A percentile compares a stretch with the other conserved stretches of the same genome.
These are phyloP conservation scores for Citrus sinensis DNA, from an alignment of 345 rosid species.

Conservation along the genomic window DNA sequence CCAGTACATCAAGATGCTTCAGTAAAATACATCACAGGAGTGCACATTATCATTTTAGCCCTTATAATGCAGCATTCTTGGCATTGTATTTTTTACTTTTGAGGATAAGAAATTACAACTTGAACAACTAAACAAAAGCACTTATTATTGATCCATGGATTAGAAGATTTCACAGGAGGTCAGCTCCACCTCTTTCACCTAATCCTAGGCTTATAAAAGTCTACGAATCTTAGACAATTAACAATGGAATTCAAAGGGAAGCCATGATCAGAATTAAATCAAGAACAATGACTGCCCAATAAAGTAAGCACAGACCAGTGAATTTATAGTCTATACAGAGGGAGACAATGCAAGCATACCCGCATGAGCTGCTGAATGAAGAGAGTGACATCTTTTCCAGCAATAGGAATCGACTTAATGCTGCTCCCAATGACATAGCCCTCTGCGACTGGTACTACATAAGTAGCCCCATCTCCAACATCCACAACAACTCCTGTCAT, in stretches of 20 bases:
- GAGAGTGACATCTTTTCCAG: slow-evolving; percentile 87
- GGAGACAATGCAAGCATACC: slow-evolving; percentile 38
- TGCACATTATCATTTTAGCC: background rate
- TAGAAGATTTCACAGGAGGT: background rate
- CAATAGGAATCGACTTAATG: slow-evolving; percentile 83
- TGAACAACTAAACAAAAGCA: background rate
- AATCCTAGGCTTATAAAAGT: background rate
- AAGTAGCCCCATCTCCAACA: slow-evolving; percentile 97
- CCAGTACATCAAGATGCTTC: background rate
- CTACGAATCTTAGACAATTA: background rate
- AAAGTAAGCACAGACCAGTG: slow-evolving; percentile 8
- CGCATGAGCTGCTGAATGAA: slow-evolving; percentile 98
- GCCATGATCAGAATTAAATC: background rate
- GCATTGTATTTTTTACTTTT: background rate
- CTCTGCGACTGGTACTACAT: slow-evolving; percentile 95
- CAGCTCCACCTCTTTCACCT: background rate
- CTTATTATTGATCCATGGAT: background rate
- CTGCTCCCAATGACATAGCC: slow-evolving; percentile 97
- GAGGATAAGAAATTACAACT: background rate
- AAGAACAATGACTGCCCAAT: background rate
- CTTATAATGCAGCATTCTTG: background rate
- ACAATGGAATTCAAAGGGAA: background rate
- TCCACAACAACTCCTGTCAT: slow-evolving; percentile 99
- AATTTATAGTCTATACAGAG: background rate
- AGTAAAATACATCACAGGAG: background rate